Conservation (phyloP, 495 filamentous ascomycete genomes). For the Penicillium angulare region DNA sequence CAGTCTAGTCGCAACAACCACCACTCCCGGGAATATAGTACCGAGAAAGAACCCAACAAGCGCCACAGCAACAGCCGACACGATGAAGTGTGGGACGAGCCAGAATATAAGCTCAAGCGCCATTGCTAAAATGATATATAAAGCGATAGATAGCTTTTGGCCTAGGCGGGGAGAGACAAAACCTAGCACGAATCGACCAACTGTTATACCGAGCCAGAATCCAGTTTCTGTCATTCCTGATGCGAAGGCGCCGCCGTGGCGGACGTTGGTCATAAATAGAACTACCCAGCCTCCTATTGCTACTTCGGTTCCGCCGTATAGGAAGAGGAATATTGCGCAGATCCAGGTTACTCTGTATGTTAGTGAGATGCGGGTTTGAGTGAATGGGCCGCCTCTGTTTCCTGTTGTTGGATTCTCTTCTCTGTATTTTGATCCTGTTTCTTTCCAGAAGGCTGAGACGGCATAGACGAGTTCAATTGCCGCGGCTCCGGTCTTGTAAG, state of each 20-base stretch:
- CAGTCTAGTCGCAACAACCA: conserved; percentile 73
- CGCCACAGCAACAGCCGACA: conserved; percentile 64
- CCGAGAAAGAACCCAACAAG: conserved; percentile 67
- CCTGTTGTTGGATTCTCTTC: conserved; percentile 24
- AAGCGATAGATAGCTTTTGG: conserved; percentile 55
- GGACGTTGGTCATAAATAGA: conserved; percentile 55
- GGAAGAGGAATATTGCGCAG: conserved; percentile 63
- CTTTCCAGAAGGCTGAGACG: conserved; percentile 59
- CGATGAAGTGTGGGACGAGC: conserved; percentile 65
- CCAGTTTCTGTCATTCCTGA: conserved; percentile 58
- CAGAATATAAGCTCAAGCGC: conserved; percentile 59
- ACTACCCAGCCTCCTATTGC: conserved; percentile 67
- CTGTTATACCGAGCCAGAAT: conserved; percentile 59
- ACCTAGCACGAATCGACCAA: conserved; percentile 54
- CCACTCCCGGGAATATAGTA: conserved; percentile 64
- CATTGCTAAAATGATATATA: conserved; percentile 48
- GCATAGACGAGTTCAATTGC: conserved; percentile 53
- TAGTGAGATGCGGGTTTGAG: conserved; percentile 50
- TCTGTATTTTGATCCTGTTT: conserved; percentile 27
- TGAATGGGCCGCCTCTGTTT: conserved; percentile 37
- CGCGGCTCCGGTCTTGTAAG: conserved; percentile 54
- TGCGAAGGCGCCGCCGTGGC: conserved; percentile 48
- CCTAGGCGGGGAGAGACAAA: conserved; percentile 57
- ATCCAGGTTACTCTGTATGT: conserved; percentile 63
- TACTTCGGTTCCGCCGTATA: conserved; percentile 77